Evolutionary conservation across 2,329 filamentous ascomycete species (phyloP).

Genomic region (Sporothrix euskadiensis): DNA sequence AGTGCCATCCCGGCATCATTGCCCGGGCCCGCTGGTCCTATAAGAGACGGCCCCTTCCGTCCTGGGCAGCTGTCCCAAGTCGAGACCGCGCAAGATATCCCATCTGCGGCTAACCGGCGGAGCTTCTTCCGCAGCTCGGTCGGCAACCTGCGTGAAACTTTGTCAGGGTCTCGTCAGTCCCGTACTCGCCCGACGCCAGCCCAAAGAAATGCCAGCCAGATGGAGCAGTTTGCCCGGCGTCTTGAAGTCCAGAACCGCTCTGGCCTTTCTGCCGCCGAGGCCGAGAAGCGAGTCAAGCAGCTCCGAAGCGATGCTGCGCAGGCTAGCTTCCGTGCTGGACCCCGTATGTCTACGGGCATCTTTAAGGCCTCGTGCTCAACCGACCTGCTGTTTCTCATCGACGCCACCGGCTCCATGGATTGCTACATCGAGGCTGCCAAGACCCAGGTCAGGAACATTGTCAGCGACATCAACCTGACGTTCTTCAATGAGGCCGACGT

Average conservation of each 20-base stretch:
- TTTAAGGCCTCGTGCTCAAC: slow-evolving; percentile 41
- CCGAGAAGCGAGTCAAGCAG: slow-evolving; percentile 29
- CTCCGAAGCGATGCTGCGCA: slow-evolving; percentile 30
- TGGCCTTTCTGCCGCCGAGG: slow-evolving; percentile 26
- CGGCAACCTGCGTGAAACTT: slow-evolving; percentile 17
- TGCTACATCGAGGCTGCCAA: slow-evolving; percentile 41
- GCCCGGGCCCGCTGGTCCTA: not conserved
- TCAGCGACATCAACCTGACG: slow-evolving; percentile 38
- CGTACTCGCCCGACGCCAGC: not conserved
- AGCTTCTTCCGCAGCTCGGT: slow-evolving; percentile 23
- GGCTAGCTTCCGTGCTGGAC: slow-evolving; percentile 19
- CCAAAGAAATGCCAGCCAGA: slow-evolving; percentile 7
- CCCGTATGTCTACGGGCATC: slow-evolving; percentile 34
- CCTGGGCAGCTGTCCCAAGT: not conserved
- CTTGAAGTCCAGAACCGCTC: slow-evolving; percentile 19
- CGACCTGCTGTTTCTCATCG: slow-evolving; percentile 44
- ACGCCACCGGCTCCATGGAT: slow-evolving; percentile 42
- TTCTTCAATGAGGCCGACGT: slow-evolving; percentile 42
- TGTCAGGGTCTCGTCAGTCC: not conserved
- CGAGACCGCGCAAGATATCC: not conserved
- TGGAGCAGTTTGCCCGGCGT: slow-evolving; percentile 24
- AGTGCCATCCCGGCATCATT: not conserved
- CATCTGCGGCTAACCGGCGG: not conserved
- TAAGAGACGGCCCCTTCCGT: not conserved
- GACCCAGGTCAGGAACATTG: slow-evolving; percentile 40